Evolutionary conservation across 306 rosid species (phyloP), one percentile per base, ranked within the genome.

Genomic region (Begonia loranthoides): DNA sequence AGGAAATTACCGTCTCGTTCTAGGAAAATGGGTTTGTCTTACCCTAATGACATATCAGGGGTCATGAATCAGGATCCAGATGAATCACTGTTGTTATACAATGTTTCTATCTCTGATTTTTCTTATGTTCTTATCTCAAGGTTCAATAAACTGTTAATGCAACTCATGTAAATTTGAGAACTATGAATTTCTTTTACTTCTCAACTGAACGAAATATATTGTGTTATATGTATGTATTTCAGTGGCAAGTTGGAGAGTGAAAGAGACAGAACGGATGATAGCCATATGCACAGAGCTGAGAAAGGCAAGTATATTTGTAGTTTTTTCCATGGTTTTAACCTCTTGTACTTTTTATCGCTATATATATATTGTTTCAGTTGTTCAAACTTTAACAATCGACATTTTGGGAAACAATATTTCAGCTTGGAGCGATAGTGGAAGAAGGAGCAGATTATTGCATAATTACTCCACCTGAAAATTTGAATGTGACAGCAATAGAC

Each of bases 191-290:
- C 36, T 28, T 28, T 28, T 5, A 28, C 36, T 28, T 28, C 36
- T 28, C 36, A 7, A 28, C 5, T 28, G 36, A 28, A 28, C 1
- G 36, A 4, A 28, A 28, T 28, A 28, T 28, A 28, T 28, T 7
- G 36, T 28, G 9, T 28, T 28, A 28, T 28, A 28, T 28, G 7
- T 12, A 16, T 59, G 49, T 59, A 49, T 77, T 56, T 58, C 73
- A 92, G 99, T 92, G 72, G 99, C 96, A 46, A 92, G 99, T 71
- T 92, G 99, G 99, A 83, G 99, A 71, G 99, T 92, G 28, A 92
- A 92, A 76, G 99, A 87, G 69, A 92, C 99, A 22, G 99, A 92
- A 70, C 76, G 99, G 69, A 92, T 92, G 99, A 78, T 92, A 50
- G 99, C 99, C 61, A 68, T 92, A 66, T 92, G 99, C 93, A 92